Base-by-base conservation (phyloP, 1,284 basidiomycete genomes). In the Cutaneotrichosporon sp. region DNA sequence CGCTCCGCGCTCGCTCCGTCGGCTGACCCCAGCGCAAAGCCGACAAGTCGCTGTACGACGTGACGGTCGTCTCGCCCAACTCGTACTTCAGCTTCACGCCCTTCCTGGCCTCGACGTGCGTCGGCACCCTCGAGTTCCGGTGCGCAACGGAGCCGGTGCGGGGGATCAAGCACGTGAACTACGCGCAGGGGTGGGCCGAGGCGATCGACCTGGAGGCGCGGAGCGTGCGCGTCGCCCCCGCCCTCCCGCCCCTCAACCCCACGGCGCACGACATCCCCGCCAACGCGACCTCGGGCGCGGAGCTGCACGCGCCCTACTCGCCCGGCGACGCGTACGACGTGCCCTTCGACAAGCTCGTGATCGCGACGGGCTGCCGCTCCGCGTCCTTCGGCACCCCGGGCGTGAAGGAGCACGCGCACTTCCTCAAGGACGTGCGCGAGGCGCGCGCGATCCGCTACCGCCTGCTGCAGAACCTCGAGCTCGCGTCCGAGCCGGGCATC, bases 11-110 rank as follows among this genome's bases (percentile, higher is more conserved):
- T 47, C 45, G 27, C 47, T 50, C 14, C 16, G 14, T 25, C 3
- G 24, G 18, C 58, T 54, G 29, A 57, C 53, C 53, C 16, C 34
- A 52, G 45, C 69, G 73, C 11, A 72, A 72, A 42, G 67, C 75
- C 8, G 73, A 80, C 65, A 75, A 76, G 64, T 58, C 56, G 20
- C 56, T 69, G 5, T 78, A 76, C 47, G 72, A 77, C 57, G 86
- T 90, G 13, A 87, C 85, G 0, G 77, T 91, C 47, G 72, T 92
- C 42, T 89, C 89, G 0, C 89, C 90, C 0, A 88, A 83, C 56
- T 87, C 86, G 33, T 88, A 90, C 75, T 92, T 92, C 80, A 90
- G 90, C 70, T 92, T 92, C 73, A 92, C 90, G 0, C 90, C 90
- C 0, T 79, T 92, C 38, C 82, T 91, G 14, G 89, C 89, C 0